A percentile compares a stretch with the other conserved stretches of the same genome.
These are phyloP conservation scores for Metarhizium anisopliae DNA, from an alignment of 2,329 filamentous ascomycete species.

Conservation along the genomic window DNA sequence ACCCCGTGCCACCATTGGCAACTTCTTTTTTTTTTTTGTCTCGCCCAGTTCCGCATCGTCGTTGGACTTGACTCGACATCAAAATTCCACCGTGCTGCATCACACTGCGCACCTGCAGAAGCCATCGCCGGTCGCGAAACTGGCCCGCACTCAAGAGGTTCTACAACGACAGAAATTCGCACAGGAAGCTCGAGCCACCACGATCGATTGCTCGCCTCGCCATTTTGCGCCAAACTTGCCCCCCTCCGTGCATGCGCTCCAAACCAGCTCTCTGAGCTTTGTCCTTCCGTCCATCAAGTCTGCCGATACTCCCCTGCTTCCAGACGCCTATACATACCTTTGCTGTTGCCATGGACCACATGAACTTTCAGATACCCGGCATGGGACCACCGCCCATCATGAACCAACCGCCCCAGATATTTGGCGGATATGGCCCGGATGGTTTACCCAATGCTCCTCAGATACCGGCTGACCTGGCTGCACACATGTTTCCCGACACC, in stretches of 20 bases:
- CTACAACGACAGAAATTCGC: neutral
- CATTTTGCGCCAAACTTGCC: neutral
- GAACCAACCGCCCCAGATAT: conserved; percentile 61
- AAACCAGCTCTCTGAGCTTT: neutral
- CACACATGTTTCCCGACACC: conserved; percentile 52
- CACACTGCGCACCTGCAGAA: neutral
- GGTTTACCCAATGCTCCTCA: conserved; percentile 45
- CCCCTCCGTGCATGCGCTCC: neutral
- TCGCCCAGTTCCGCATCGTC: neutral
- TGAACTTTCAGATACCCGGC: conserved; percentile 50
- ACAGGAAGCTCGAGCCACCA: neutral
- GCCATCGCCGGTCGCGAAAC: too few relatives aligned
- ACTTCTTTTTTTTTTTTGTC: neutral
- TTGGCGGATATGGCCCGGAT: conserved; percentile 53
- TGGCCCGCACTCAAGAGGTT: neutral
- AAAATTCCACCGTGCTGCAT: neutral
- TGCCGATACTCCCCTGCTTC: neutral
- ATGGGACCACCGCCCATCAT: conserved; percentile 50
- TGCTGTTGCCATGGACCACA: conserved; percentile 29
- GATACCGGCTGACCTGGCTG: conserved; percentile 46
- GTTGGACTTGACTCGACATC: neutral
- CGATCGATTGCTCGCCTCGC: neutral
- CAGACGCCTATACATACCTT: neutral
- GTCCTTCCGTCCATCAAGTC: neutral
- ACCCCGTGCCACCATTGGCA: neutral